Evolutionary conservation across 2,329 filamentous ascomycete species (phyloP).

Genomic region (Drechmeria coniospora): DNA sequence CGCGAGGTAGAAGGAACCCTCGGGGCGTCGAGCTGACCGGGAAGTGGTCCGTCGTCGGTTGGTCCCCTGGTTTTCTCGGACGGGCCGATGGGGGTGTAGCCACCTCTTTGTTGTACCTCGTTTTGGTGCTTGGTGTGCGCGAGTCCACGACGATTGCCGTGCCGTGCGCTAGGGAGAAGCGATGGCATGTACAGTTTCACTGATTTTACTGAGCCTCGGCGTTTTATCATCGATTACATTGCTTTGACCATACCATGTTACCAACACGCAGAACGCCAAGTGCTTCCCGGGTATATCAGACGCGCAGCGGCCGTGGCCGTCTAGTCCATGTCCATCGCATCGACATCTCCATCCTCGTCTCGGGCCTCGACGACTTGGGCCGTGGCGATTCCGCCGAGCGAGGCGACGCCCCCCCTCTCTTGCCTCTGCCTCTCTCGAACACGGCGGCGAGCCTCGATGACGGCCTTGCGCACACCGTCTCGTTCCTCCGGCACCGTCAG

Average conservation of each 20-base stretch:
- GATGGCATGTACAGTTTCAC: no score
- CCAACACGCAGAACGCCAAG: slow-evolving; percentile 1
- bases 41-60: no score
- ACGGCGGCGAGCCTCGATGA: slow-evolving; percentile 62
- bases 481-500: slow-evolving; percentile 59
- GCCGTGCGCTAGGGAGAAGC: no score
- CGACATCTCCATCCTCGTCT: slow-evolving; percentile 27
- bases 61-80: no score
- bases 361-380: neutral
- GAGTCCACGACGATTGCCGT: no score
- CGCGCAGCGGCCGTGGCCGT: neutral
- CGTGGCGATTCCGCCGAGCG: slow-evolving; percentile 1
- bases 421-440: slow-evolving; percentile 42
- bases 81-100: no score
- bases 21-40: no score
- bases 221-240: no score
- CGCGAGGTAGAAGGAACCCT: slow-evolving; percentile 1
- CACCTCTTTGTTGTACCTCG: neutral
- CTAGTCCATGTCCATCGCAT: slow-evolving; percentile 58
- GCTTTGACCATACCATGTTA: neutral
- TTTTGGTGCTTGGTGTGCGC: neutral
- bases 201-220: no score
- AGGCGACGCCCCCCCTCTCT: slow-evolving; percentile 15
- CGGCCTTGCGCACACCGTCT: slow-evolving; percentile 67
- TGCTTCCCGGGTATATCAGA: neutral